These are phyloP conservation scores for Phytophthora pluvialis DNA, from an alignment of 352 stramenopile genomes.

Conservation along the genomic window DNA sequence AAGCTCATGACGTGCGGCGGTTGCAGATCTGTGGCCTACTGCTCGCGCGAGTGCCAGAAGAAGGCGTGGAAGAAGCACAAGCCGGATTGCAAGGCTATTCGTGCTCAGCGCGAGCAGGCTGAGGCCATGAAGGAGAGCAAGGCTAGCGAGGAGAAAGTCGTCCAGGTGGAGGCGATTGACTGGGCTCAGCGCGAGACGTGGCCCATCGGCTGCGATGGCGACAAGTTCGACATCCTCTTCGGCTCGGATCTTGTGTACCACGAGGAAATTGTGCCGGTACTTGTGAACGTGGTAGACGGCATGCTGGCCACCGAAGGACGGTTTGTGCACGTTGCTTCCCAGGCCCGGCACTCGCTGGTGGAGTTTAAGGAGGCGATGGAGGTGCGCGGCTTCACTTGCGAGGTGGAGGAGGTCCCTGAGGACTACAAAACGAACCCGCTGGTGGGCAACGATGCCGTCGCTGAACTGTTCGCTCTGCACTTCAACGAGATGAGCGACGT, in stretches of 20 bases:
- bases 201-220: slow-evolving; percentile 43
- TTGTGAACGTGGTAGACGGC: slow-evolving; percentile 81
- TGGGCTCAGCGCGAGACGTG: slow-evolving; percentile 82
- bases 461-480: slow-evolving; percentile 84
- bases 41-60: slow-evolving; percentile 86
- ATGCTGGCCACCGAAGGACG: slow-evolving; percentile 57
- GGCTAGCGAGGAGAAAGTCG: slow-evolving; percentile 18
- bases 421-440: slow-evolving; percentile 88
- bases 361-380: slow-evolving; percentile 87
- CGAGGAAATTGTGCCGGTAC: slow-evolving; percentile 79
- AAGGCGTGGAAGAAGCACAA: slow-evolving; percentile 90
- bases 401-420: slow-evolving; percentile 74
- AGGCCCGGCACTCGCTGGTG: slow-evolving; percentile 78
- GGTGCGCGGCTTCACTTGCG: slow-evolving; percentile 64
- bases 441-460: slow-evolving; percentile 62
- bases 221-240: slow-evolving; percentile 76
- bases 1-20: slow-evolving; percentile 87
- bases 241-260: slow-evolving; percentile 90
- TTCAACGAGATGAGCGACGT: slow-evolving; percentile 92
- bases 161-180: slow-evolving; percentile 81
- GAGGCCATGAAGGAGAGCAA: slow-evolving; percentile 28
- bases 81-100: slow-evolving; percentile 77
- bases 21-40: slow-evolving; percentile 82
- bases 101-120: slow-evolving; percentile 40
- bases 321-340: slow-evolving; percentile 84